These are phyloP conservation scores for Niveomyces coronatus DNA, from an alignment of 2,329 filamentous ascomycete species.

Conservation along the genomic window DNA sequence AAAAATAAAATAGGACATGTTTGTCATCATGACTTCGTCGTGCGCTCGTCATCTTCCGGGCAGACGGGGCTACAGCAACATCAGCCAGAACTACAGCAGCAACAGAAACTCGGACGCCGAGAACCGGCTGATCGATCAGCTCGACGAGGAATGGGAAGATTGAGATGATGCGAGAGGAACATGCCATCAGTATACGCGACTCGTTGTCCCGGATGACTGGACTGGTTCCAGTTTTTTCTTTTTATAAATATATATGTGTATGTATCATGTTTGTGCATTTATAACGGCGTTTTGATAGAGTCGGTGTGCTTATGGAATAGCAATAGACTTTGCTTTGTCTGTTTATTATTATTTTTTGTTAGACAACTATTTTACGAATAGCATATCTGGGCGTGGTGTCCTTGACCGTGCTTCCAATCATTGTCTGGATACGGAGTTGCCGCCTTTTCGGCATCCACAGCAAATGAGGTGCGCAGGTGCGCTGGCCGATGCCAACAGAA, in stretches of 20 bases:
- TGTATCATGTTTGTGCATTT: constrained; percentile 5
- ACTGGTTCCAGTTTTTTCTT: background rate
- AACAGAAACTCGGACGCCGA: constrained; percentile 62
- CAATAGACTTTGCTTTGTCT: background rate
- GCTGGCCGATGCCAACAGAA: background rate
- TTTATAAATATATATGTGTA: too few relatives aligned
- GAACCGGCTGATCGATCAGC: constrained; percentile 86
- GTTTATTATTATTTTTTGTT: background rate
- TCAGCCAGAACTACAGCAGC: constrained; percentile 44
- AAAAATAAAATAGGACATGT: constrained; percentile 43
- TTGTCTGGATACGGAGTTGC: background rate
- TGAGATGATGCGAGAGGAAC: constrained; percentile 21
- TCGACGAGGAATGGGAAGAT: constrained; percentile 97
- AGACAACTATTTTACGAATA: background rate
- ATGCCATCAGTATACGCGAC: background rate
- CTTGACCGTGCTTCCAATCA: background rate
- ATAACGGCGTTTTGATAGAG: background rate
- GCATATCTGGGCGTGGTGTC: background rate
- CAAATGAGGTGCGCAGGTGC: background rate
- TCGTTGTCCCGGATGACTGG: background rate
- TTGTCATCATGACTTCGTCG: constrained; percentile 58
- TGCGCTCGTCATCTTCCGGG: constrained; percentile 57
- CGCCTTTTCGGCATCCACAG: background rate
- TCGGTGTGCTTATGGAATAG: background rate
- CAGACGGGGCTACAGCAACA: constrained; percentile 55